Evolutionary conservation across 2,329 filamentous ascomycete species (phyloP).

Genomic region (Monosporascus sp.): DNA sequence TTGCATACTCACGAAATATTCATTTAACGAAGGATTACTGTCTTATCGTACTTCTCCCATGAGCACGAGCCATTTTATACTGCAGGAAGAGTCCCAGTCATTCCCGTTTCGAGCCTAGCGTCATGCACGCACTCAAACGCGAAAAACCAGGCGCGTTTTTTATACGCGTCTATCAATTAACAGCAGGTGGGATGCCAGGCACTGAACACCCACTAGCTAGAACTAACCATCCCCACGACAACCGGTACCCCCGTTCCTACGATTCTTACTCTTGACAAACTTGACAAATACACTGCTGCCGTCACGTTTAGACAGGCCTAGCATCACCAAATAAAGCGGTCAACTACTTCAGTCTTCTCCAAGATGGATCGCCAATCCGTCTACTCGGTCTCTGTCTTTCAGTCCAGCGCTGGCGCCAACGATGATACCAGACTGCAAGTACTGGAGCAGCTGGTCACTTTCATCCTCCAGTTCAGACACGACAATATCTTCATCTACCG

Average conservation of each 20-base stretch:
- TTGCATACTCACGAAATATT: too few species aligned
- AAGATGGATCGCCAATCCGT: slow-evolving; percentile 83
- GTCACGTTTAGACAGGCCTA: too few species aligned
- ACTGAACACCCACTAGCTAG: background rate
- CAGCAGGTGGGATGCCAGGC: background rate
- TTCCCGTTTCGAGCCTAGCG: background rate
- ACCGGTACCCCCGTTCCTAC: background rate
- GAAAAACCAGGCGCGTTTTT: background rate
- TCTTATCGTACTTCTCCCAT: too few species aligned
- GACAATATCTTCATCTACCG: slow-evolving; percentile 95
- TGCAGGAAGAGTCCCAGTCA: too few species aligned
- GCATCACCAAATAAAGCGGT: too few species aligned
- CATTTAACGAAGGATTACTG: too few species aligned
- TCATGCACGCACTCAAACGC: background rate
- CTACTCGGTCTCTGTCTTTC: slow-evolving; percentile 79
- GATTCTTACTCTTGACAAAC: background rate
- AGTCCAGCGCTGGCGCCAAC: slow-evolving; percentile 57
- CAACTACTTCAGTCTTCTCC: slow-evolving; percentile 1
- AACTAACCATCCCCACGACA: background rate
- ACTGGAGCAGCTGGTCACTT: slow-evolving; percentile 77
- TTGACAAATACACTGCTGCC: too few species aligned
- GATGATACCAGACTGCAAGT: slow-evolving; percentile 67
- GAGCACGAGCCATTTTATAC: too few species aligned
- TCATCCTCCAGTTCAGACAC: slow-evolving; percentile 88
- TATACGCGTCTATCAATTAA: background rate